Evolutionary conservation across 176 grass and related monocot species (phyloP), one percentile per base, ranked within the genome.

Genomic region (Ampelocalamus luodianensis): DNA sequence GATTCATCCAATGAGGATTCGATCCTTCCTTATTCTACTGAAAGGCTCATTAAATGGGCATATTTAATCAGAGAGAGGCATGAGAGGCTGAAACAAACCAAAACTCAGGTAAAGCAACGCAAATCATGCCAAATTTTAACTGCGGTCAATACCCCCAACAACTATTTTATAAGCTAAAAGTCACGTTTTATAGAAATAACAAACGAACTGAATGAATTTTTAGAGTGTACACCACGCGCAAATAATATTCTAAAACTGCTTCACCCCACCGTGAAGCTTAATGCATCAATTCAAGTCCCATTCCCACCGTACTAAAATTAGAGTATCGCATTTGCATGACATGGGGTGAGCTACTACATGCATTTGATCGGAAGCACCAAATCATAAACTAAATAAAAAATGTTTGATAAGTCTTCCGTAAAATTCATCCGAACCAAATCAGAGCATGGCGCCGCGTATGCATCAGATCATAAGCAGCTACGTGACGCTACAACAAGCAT

Each of bases 31-130:
- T 71, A 71, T 49, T 84, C 34, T 51, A 5, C 36, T 60, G 39
- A 55, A 20, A 54, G 5, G 14, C 37, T 16, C 48, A 10, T 29
- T n/a, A 43, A 68, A 76, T 32, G 39, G 40, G 46, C 53, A 46
- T 61, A 38, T 24, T 24, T 32, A 27, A 23, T 24, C 42, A 46
- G 61, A 46, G 43, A 17, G 51, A 68, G 73, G 61, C 24, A 24
- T 72, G 45, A 66, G 32, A 39, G 55, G 64, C 37, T 73, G 40
- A 59, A 83, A 68, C 66, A 69, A 48, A 22, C 29, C 56, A 64
- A 65, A 55, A 36, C 36, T 59, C 10, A 14, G 56, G 17, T 38
- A 82, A 18, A 67, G 17, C 11, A 54, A 71, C 43, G 22, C 3
- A 27, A 65, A 14, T 6, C 42, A 78, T 72, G 53, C 73, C 1